Evolutionary conservation across 305 asterid species (phyloP), one percentile per base, ranked within the genome.

Genomic region (Solanum hybrid): DNA sequence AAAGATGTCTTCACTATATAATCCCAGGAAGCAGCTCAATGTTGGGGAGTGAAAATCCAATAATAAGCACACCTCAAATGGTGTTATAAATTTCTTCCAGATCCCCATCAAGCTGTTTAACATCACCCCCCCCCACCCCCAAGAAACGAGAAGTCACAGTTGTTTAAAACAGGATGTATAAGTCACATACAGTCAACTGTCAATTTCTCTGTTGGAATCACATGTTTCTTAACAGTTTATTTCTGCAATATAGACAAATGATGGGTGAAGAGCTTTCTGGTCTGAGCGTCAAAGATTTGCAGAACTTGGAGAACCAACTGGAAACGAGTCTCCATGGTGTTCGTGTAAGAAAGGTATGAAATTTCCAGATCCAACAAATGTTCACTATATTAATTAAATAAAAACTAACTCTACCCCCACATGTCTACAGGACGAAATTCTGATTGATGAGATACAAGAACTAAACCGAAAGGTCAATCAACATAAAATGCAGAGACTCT

Each of bases 221-320:
- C 75, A 20, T 84, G 75, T 84, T 31, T 46, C 20, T 51, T 29
- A 31, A 84, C 73, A 31, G 29, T 51, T 84, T 31, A 31, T 84
- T 29, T 31, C 27, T 51, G 87, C 75, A 82, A 87, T 32, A 89
- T 93, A 95, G 97, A 93, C 93, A 93, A 90, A 90, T 95, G 93
- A 93, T 91, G 94, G 98, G 97, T 14, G 96, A 95, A 90, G 95
- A 94, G 86, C 95, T 95, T 91, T 91, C 94, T 86, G 94, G 96
- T 91, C 89, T 95, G 85, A 90, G 89, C 84, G 92, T 95, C 75
- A 91, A 90, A 89, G 98, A 94, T 90, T 92, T 95, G 79, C 96
- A 93, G 87, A 93, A 90, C 91, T 88, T 95, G 92, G 98, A 95
- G 92, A 95, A 91, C 78, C 95, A 93, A 91, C 94, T 95, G 89